phyloP scores from a whole-genome alignment of 108 stramenopile species.

The Cylindrotheca closterium region DNA sequence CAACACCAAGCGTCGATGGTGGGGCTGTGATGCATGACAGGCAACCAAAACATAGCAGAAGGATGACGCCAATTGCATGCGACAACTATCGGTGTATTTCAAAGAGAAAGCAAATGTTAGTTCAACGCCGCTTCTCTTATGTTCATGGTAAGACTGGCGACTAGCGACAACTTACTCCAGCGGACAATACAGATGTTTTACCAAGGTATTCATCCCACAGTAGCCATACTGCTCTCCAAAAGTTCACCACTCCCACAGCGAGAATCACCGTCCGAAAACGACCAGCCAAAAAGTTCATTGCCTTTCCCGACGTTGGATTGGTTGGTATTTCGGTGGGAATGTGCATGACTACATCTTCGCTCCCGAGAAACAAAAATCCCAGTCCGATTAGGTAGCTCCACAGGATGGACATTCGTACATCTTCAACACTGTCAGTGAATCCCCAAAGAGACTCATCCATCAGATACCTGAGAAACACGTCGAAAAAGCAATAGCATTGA shows the following conservation, averaged over 20 bases:
- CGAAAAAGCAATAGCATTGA: neutral
- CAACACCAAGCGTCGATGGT: constrained; percentile 32
- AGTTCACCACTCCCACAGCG: constrained; percentile 24
- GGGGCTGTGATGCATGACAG: constrained; percentile 31
- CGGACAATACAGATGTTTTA: constrained; percentile 10
- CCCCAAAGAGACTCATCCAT: constrained; percentile 35
- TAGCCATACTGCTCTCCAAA: constrained; percentile 32
- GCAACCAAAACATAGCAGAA: constrained; percentile 24
- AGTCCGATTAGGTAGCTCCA: constrained; percentile 15
- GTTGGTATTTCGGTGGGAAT: too few relatives aligned
- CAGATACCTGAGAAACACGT: constrained; percentile 13
- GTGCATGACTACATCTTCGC: constrained; percentile 11
- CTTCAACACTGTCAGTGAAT: constrained; percentile 8
- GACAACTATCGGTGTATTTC: too few relatives aligned
- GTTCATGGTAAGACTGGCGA: too few relatives aligned
- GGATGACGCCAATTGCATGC: constrained; percentile 17
- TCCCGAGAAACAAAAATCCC: constrained; percentile 1
- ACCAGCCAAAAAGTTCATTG: constrained; percentile 3
- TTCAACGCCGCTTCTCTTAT: too few relatives aligned
- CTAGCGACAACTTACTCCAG: too few relatives aligned
- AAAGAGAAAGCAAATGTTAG: too few relatives aligned
- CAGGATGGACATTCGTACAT: constrained; percentile 23
- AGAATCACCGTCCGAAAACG: constrained; percentile 21
- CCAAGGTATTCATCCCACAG: constrained; percentile 41
- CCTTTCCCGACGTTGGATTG: too few relatives aligned